Conservation (phyloP, 495 filamentous ascomycete species). For the Oleoguttula mirabilis region DNA sequence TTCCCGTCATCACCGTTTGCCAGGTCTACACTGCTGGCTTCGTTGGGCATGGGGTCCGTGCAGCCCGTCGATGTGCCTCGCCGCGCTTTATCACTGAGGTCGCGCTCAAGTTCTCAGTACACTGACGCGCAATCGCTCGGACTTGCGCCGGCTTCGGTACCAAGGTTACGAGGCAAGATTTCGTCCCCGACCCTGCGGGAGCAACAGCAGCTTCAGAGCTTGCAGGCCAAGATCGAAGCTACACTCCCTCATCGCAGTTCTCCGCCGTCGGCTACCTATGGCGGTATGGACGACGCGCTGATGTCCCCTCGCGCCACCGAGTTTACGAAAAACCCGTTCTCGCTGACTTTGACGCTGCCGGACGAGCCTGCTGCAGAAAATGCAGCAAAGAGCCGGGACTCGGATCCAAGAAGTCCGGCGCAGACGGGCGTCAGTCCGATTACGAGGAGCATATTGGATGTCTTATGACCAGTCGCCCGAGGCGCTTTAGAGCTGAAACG, state of each 20-base stretch:
- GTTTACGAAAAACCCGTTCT: conserved; percentile 35
- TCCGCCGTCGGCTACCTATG: conserved; percentile 15
- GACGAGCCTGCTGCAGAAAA: conserved; percentile 1
- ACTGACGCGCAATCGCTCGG: too few relatives aligned
- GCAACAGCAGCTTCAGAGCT: conserved; percentile 26
- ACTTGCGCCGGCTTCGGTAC: too few relatives aligned
- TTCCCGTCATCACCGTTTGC: conserved; percentile 23
- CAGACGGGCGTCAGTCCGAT: conserved; percentile 55
- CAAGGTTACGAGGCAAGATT: conserved; percentile 23
- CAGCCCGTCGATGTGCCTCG: conserved; percentile 7
- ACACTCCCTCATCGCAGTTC: conserved; percentile 19
- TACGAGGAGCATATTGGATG: conserved; percentile 46
- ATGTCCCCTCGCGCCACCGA: conserved; percentile 33
- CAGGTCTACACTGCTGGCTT: conserved; percentile 15
- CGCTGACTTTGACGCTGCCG: conserved; percentile 2
- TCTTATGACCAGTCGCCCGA: conserved; percentile 26
- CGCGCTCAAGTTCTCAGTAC: too few relatives aligned
- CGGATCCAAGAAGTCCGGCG: conserved; percentile 54
- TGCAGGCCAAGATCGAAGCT: conserved; percentile 28
- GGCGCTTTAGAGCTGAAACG: neutral
- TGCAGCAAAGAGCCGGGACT: conserved; percentile 30
- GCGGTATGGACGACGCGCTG: conserved; percentile 21
- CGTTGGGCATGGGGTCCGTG: conserved; percentile 19
- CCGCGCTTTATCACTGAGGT: conserved; percentile 4
- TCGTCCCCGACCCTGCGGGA: conserved; percentile 28